Conservation (phyloP, 257 asterid genomes). For the Solanum phureja region DNA sequence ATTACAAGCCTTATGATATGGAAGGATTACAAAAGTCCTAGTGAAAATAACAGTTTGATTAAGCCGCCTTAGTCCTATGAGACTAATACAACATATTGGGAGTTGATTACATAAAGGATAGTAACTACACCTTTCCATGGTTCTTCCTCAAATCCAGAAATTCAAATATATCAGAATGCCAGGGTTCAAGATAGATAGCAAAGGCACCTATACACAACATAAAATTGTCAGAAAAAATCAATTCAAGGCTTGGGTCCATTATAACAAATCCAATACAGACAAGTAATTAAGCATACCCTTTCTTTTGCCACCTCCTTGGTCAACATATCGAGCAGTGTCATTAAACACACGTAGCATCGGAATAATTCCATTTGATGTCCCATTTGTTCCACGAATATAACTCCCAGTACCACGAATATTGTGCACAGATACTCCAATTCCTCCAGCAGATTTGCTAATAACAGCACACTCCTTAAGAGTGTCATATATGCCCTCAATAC, state of each 20-base stretch:
- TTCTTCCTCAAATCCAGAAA: slow-evolving; percentile 89
- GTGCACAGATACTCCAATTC: slow-evolving; percentile 87
- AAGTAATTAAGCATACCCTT: slow-evolving; percentile 37
- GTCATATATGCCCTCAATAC: slow-evolving; percentile 94
- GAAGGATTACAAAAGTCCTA: not conserved
- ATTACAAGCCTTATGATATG: not conserved
- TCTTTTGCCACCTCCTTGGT: slow-evolving; percentile 98
- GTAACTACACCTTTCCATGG: slow-evolving; percentile 69
- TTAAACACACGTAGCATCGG: slow-evolving; percentile 95
- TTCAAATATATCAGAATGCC: slow-evolving; percentile 91
- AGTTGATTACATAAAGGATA: not conserved
- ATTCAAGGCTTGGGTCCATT: not conserved
- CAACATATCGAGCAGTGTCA: slow-evolving; percentile 96
- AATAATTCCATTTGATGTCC: slow-evolving; percentile 88
- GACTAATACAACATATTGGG: not conserved
- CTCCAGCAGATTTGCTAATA: slow-evolving; percentile 98
- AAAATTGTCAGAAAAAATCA: not conserved
- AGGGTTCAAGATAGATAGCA: slow-evolving; percentile 97
- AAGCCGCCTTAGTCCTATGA: not conserved
- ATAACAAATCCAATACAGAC: not conserved
- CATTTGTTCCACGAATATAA: slow-evolving; percentile 97
- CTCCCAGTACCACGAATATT: slow-evolving; percentile 97
- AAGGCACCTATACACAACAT: slow-evolving; percentile 59
- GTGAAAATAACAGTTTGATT: not conserved
- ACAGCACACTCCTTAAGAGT: slow-evolving; percentile 97